Conservation (phyloP, 768 basidiomycete genomes). For the Cubamyces lactineus region DNA sequence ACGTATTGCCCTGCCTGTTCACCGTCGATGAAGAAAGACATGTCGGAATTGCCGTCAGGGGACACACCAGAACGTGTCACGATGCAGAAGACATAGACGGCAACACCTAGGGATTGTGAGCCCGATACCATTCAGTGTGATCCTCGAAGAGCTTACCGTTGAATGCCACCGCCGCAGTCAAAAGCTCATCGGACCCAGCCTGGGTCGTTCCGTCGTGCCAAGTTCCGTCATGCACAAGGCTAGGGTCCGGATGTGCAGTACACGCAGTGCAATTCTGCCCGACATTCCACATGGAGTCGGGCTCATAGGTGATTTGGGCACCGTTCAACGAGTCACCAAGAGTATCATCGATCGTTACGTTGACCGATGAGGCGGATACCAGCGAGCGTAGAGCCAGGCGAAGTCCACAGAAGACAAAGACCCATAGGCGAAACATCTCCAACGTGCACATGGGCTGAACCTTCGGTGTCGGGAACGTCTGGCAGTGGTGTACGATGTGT, state of each 20-base stretch:
- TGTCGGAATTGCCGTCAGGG: constrained; percentile 37
- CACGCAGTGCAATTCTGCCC: constrained; percentile 35
- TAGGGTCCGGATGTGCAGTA: constrained; percentile 30
- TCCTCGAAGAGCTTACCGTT: constrained; percentile 36
- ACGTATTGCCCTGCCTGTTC: constrained; percentile 37
- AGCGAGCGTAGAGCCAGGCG: too few relatives aligned
- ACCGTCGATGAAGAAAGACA: constrained; percentile 45
- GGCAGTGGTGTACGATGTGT: too few relatives aligned
- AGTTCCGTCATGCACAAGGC: constrained; percentile 31
- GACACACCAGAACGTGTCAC: constrained; percentile 32
- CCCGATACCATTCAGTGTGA: too few relatives aligned
- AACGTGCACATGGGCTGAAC: too few relatives aligned
- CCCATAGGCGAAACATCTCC: too few relatives aligned
- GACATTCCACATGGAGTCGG: constrained; percentile 39
- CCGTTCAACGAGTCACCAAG: constrained; percentile 38
- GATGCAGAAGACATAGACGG: constrained; percentile 48
- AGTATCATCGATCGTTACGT: constrained; percentile 49
- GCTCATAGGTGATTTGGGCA: constrained; percentile 37
- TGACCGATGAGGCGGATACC: constrained; percentile 32
- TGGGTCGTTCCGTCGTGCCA: constrained; percentile 39
- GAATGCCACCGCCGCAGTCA: constrained; percentile 39
- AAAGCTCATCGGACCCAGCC: constrained; percentile 20
- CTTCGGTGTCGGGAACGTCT: too few relatives aligned
- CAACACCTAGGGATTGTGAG: constrained; percentile 38
- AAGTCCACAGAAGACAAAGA: too few relatives aligned